Evolutionary conservation across 2,329 filamentous ascomycete genomes (phyloP).

Genomic region (Didymella arachidicola): DNA sequence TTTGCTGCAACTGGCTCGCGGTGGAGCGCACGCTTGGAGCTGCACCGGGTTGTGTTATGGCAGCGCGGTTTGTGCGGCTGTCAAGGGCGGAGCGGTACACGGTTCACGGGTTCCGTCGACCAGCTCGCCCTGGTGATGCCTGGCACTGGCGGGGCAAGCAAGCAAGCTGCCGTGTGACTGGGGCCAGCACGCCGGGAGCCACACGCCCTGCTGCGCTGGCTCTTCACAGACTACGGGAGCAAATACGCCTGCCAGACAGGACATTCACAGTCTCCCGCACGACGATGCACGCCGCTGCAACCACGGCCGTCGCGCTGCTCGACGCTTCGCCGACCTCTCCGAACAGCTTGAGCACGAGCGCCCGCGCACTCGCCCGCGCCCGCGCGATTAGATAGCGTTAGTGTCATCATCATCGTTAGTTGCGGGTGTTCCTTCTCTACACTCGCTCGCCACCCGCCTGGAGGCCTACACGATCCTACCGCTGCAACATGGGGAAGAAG

Average conservation of each 20-base stretch:
- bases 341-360: slow-evolving; percentile 21
- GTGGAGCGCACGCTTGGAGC: background rate
- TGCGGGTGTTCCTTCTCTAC: background rate
- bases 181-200: background rate
- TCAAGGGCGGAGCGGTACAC: slow-evolving; percentile 9
- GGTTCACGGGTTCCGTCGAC: background rate
- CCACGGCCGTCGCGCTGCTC: background rate
- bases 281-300: background rate
- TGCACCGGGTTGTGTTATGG: background rate
- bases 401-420: slow-evolving; percentile 16
- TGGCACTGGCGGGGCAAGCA: slow-evolving; percentile 3
- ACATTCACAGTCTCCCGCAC: background rate
- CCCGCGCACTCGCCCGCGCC: background rate
- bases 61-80: background rate
- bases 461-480: slow-evolving; percentile 3
- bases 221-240: background rate
- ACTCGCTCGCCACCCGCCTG: slow-evolving; percentile 5
- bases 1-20: background rate
- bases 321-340: slow-evolving; percentile 4
- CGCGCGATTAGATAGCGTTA: background rate
- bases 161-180: slow-evolving; percentile 10
- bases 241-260: background rate
- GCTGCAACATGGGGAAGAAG: slow-evolving; percentile 36
- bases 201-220: background rate
- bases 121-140: slow-evolving; percentile 20